Evolutionary conservation across 768 basidiomycete species (phyloP).

Genomic region (Trametopsis cervina): DNA sequence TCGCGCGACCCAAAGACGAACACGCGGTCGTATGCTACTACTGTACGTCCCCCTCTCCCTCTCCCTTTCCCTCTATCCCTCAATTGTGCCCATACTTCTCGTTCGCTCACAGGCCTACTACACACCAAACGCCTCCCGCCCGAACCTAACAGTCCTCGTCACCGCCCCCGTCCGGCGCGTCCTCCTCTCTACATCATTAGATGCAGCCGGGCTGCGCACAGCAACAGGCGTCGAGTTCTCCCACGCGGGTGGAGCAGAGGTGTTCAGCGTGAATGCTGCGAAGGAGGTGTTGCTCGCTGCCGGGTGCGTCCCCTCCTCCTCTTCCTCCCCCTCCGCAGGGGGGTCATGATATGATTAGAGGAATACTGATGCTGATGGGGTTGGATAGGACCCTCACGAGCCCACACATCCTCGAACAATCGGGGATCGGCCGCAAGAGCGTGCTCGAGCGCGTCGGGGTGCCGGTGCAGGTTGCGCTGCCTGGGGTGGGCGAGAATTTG

Average conservation of each 20-base stretch:
- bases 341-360: too few relatives aligned
- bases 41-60: not conserved
- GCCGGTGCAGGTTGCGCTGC: constrained; percentile 31
- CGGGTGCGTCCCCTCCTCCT: constrained; percentile 3
- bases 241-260: constrained; percentile 1
- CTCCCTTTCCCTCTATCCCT: not conserved
- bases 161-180: constrained; percentile 7
- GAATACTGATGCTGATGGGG: too few relatives aligned
- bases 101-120: constrained; percentile 5
- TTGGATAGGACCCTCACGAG: constrained; percentile 34
- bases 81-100: not conserved
- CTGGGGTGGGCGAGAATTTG: constrained; percentile 41
- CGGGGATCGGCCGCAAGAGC: constrained; percentile 37
- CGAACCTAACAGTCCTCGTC: constrained; percentile 10
- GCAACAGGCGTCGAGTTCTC: constrained; percentile 8
- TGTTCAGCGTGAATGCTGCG: constrained; percentile 4
- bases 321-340: not conserved
- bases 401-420: constrained; percentile 41
- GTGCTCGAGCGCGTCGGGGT: constrained; percentile 29
- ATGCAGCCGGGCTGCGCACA: not conserved
- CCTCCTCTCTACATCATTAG: not conserved
- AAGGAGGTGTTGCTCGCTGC: constrained; percentile 9
- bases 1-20: constrained; percentile 10
- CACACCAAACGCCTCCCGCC: constrained; percentile 11
- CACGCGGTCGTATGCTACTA: constrained; percentile 10